A percentile compares a stretch with the other conserved stretches of the same genome.
Evolutionary conservation across 306 rosid species (phyloP).

Genomic region (Acacia acuminata): DNA sequence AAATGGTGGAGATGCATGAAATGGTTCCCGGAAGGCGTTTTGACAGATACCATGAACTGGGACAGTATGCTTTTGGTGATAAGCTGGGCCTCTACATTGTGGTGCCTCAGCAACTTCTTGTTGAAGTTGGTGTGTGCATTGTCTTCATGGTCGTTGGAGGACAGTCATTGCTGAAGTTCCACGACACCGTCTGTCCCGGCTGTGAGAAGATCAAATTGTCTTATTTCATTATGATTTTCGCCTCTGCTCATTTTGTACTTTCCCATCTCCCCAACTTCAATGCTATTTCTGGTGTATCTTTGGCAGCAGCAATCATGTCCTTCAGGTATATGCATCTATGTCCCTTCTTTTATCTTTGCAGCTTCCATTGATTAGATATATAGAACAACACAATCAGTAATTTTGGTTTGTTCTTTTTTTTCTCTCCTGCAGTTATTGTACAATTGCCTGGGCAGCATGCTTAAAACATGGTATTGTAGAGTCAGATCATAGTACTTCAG

Average conservation of each 20-base stretch:
- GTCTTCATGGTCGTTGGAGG: slow-evolving; percentile 86
- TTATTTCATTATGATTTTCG: slow-evolving; percentile 76
- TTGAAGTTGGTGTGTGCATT: slow-evolving; percentile 59
- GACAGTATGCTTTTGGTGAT: slow-evolving; percentile 80
- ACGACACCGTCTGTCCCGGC: slow-evolving; percentile 41
- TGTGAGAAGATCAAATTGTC: slow-evolving; percentile 50
- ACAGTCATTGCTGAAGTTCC: slow-evolving; percentile 60
- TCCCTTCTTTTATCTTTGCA: background rate
- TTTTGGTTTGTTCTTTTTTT: background rate
- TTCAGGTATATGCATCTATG: slow-evolving; percentile 48
- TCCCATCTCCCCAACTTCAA: slow-evolving; percentile 83
- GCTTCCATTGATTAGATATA: background rate
- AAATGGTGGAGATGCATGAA: slow-evolving; percentile 93
- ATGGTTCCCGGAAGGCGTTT: slow-evolving; percentile 80
- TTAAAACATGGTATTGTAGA: slow-evolving; percentile 56
- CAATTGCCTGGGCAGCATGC: slow-evolving; percentile 81
- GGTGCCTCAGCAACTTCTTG: slow-evolving; percentile 79
- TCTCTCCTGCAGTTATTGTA: slow-evolving; percentile 63
- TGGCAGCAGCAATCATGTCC: slow-evolving; percentile 84
- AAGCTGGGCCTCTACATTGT: slow-evolving; percentile 82
- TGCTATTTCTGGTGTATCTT: slow-evolving; percentile 65
- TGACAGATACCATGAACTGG: slow-evolving; percentile 79
- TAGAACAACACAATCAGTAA: background rate
- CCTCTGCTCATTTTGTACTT: slow-evolving; percentile 71
- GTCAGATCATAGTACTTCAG: slow-evolving; percentile 46